These are phyloP conservation scores for Heritiera fomes DNA, from an alignment of 345 rosid species.

Conservation along the genomic window DNA sequence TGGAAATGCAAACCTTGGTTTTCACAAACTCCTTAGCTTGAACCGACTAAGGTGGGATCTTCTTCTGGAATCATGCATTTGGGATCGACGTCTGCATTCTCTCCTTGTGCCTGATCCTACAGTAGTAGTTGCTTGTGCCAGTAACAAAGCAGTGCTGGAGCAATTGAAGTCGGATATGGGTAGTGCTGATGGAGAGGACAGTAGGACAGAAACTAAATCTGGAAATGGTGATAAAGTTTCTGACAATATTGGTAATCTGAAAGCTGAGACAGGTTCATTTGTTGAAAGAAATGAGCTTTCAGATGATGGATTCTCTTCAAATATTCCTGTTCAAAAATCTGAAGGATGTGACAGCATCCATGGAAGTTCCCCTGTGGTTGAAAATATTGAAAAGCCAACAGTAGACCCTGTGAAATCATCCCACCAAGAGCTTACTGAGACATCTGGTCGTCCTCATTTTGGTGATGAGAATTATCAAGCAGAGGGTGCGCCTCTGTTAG, in stretches of 20 bases:
- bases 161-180: conserved; percentile 30
- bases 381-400: conserved; percentile 32
- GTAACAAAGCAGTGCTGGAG: conserved; percentile 34
- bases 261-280: conserved; percentile 14
- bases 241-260: conserved; percentile 28
- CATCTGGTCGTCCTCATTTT: conserved; percentile 20
- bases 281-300: conserved; percentile 33
- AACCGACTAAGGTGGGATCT: conserved; percentile 79
- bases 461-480: conserved; percentile 26
- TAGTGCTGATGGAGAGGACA: conserved; percentile 22
- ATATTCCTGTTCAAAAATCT: conserved; percentile 34
- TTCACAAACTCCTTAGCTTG: conserved; percentile 54
- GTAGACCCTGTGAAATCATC: conserved; percentile 16
- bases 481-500: conserved; percentile 23
- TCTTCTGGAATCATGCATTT: conserved; percentile 66
- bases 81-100: conserved; percentile 77
- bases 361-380: conserved; percentile 28
- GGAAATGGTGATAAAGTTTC: conserved; percentile 31
- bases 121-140: conserved; percentile 33
- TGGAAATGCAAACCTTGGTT: conserved; percentile 41
- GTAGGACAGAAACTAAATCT: conserved; percentile 18
- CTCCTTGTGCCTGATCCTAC: conserved; percentile 54
- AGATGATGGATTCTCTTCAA: conserved; percentile 44
- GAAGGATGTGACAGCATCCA: conserved; percentile 25
- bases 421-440: conserved; percentile 14